Evolutionary conservation across 1,139 yeast genomes (phyloP).

Genomic region (Hansenula lynferdii): DNA sequence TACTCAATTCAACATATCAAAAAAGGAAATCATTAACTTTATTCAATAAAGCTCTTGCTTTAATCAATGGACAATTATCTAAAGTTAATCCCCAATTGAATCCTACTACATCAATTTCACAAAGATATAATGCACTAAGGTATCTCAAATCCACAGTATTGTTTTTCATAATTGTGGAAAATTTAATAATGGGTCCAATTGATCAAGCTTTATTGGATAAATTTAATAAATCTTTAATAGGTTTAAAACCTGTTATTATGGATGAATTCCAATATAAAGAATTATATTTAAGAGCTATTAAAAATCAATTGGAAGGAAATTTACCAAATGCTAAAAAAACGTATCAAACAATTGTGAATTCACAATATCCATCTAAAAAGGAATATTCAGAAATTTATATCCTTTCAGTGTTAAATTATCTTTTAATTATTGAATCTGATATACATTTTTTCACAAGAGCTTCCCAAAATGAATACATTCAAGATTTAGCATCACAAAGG

Average conservation of each 20-base stretch:
- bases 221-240: neutral
- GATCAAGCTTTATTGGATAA: neutral
- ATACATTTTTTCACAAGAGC: slow-evolving; percentile 7
- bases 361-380: neutral
- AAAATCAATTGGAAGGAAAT: slow-evolving; percentile 11
- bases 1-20: slow-evolving; percentile 14
- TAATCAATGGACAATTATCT: slow-evolving; percentile 4
- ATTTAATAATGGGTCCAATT: slow-evolving; percentile 9
- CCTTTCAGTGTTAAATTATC: slow-evolving; percentile 10
- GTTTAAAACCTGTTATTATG: no score
- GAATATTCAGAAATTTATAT: slow-evolving; percentile 13
- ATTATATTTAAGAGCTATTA: neutral
- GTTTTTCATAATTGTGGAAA: slow-evolving; percentile 14
- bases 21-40: slow-evolving; percentile 14
- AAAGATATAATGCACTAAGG: neutral
- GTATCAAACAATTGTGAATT: slow-evolving; percentile 5
- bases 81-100: neutral
- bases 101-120: neutral
- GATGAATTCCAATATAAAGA: slow-evolving; percentile 3
- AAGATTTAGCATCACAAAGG: slow-evolving; percentile 4
- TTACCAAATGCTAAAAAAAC: slow-evolving; percentile 4
- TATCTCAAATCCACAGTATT: slow-evolving; percentile 4
- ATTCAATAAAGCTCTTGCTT: slow-evolving; percentile 6
- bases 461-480: slow-evolving; percentile 1
- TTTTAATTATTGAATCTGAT: slow-evolving; percentile 12